These are phyloP conservation scores for Tolypocladium tundrense DNA, from an alignment of 2,329 filamentous ascomycete species.

Conservation along the genomic window DNA sequence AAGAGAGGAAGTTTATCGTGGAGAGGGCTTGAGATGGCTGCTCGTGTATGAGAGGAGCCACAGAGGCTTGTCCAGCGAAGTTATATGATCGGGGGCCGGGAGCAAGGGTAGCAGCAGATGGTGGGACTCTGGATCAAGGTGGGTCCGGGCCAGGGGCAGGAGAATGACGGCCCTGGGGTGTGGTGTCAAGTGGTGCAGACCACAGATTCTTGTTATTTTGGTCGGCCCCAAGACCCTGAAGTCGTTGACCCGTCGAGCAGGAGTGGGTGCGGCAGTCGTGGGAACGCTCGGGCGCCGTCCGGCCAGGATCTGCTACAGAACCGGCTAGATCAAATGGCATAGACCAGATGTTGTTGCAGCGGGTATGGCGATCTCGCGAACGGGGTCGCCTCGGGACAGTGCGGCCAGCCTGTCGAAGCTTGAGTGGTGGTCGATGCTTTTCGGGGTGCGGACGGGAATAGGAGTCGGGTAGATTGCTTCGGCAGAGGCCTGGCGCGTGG, in stretches of 20 bases:
- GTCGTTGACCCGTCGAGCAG: background rate
- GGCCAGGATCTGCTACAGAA: conserved; percentile 10
- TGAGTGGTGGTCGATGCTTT: background rate
- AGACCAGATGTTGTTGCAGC: conserved; percentile 6
- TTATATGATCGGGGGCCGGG: conserved; percentile 6
- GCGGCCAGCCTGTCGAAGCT: background rate
- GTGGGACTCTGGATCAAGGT: conserved; percentile 4
- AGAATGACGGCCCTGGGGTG: conserved; percentile 3
- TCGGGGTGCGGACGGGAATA: background rate
- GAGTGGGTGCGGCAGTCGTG: conserved; percentile 4
- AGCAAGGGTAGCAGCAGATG: conserved; percentile 4
- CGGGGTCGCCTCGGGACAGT: background rate
- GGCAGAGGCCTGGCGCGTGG: background rate
- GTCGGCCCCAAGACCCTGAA: conserved; percentile 1
- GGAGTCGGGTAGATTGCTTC: background rate
- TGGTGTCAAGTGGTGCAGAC: conserved; percentile 5
- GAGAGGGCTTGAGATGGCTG: background rate
- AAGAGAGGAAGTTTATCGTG: background rate
- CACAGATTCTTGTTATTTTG: conserved; percentile 5
- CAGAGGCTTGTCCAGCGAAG: conserved; percentile 3
- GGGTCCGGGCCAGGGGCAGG: conserved; percentile 6
- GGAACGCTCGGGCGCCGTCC: conserved; percentile 9
- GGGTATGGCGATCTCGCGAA: conserved; percentile 7
- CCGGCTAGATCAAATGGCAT: conserved; percentile 7
- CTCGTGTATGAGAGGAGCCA: background rate